Evolutionary conservation across 1,284 basidiomycete species (phyloP).

Genomic region (Ganoderma multipileum): DNA sequence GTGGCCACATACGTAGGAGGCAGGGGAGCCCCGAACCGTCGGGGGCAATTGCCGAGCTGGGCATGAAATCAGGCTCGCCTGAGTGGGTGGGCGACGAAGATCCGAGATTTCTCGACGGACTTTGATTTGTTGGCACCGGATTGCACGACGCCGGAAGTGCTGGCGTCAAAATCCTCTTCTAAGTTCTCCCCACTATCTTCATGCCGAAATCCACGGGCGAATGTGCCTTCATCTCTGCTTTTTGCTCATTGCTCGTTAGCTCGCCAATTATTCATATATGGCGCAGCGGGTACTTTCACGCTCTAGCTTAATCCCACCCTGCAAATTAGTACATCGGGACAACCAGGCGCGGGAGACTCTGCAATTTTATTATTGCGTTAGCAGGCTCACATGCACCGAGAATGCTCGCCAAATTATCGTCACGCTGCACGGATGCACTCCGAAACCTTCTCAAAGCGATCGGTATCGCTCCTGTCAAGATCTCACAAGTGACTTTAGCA

Average conservation of each 20-base stretch:
- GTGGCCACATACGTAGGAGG: background rate
- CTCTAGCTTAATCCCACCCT: background rate
- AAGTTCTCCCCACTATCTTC: background rate
- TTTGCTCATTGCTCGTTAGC: background rate
- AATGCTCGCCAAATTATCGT: background rate
- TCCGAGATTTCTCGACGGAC: background rate
- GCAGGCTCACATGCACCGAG: background rate
- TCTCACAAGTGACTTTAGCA: background rate
- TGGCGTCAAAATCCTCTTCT: background rate
- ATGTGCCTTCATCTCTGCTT: background rate
- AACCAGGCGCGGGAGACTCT: no score
- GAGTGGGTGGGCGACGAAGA: background rate
- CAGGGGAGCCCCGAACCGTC: background rate
- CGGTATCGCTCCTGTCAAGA: slow-evolving; percentile 2
- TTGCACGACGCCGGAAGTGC: background rate
- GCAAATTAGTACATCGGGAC: background rate
- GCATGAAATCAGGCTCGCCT: background rate
- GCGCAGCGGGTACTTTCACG: background rate
- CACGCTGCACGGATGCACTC: background rate
- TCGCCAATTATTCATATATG: background rate
- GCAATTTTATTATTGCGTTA: background rate
- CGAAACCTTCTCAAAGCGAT: background rate
- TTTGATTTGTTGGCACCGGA: slow-evolving; percentile 5
- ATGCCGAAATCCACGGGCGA: background rate
- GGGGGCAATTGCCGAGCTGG: background rate